These are phyloP conservation scores for Arthrinium puccinioides DNA, from an alignment of 2,329 filamentous ascomycete genomes.

Conservation along the genomic window DNA sequence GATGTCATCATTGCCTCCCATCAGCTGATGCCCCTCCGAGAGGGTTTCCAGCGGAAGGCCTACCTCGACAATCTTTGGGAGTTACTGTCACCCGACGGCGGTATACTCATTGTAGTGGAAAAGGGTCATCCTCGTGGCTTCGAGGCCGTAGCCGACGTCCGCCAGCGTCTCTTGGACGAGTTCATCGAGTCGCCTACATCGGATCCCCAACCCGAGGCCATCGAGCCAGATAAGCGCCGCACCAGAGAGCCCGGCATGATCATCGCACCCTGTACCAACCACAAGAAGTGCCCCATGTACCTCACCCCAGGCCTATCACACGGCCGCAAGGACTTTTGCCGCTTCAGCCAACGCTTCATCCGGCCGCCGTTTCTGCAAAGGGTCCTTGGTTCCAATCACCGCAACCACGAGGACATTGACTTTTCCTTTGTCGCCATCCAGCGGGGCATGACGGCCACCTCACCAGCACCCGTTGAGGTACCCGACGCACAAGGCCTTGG, in stretches of 20 bases:
- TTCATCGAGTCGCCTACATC: slow-evolving; percentile 37
- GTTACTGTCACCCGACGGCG: slow-evolving; percentile 74
- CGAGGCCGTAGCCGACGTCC: slow-evolving; percentile 80
- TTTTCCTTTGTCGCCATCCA: slow-evolving; percentile 87
- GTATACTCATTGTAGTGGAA: slow-evolving; percentile 79
- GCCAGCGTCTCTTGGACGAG: slow-evolving; percentile 68
- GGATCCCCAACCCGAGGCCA: slow-evolving; percentile 27
- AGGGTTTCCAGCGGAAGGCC: slow-evolving; percentile 69
- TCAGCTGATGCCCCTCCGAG: slow-evolving; percentile 66
- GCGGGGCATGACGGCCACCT: slow-evolving; percentile 54
- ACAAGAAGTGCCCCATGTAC: slow-evolving; percentile 86
- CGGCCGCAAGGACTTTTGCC: slow-evolving; percentile 84
- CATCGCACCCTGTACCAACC: slow-evolving; percentile 79
- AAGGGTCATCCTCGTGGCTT: slow-evolving; percentile 90
- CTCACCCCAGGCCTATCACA: slow-evolving; percentile 57
- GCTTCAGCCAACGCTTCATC: slow-evolving; percentile 83
- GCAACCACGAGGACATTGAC: slow-evolving; percentile 83
- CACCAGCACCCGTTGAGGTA: slow-evolving; percentile 1
- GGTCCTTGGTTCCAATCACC: slow-evolving; percentile 59
- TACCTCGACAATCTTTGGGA: slow-evolving; percentile 86
- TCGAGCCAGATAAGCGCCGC: slow-evolving; percentile 30
- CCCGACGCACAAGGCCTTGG: slow-evolving; percentile 36
- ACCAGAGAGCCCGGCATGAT: slow-evolving; percentile 56
- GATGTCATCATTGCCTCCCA: slow-evolving; percentile 90
- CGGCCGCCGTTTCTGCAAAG: slow-evolving; percentile 75